Evolutionary conservation across 2,329 filamentous ascomycete species (phyloP).

Genomic region (Xylariaceae sp.): DNA sequence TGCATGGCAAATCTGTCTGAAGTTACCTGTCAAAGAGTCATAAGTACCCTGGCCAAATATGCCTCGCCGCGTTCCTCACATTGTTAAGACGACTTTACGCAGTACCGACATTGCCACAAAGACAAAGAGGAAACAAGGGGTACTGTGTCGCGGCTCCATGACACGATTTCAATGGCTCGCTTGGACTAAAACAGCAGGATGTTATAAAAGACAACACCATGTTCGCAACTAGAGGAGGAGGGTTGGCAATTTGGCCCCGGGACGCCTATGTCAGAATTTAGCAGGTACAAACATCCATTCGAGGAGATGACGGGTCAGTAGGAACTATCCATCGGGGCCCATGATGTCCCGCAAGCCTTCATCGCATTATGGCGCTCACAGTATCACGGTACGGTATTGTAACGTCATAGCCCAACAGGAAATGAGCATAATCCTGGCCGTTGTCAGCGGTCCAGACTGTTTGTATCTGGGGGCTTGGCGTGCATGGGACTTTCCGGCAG

Average conservation of each 20-base stretch:
- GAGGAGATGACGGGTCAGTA: too few species aligned
- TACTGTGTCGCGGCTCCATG: background rate
- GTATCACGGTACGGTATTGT: slow-evolving; percentile 3
- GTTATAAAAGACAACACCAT: too few species aligned
- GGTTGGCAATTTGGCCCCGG: too few species aligned
- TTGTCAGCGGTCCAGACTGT: background rate
- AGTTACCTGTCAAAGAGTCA: background rate
- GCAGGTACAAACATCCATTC: too few species aligned
- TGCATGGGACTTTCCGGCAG: slow-evolving; percentile 9
- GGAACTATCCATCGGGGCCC: too few species aligned
- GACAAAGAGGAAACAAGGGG: slow-evolving; percentile 2
- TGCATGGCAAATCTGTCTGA: slow-evolving; percentile 8
- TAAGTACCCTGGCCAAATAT: slow-evolving; percentile 5
- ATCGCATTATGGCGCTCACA: too few species aligned
- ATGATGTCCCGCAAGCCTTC: too few species aligned
- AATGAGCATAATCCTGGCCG: slow-evolving; percentile 5
- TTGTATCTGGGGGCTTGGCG: slow-evolving; percentile 11
- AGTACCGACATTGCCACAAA: slow-evolving; percentile 17
- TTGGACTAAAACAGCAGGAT: too few species aligned
- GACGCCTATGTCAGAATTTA: too few species aligned
- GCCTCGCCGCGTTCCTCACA: slow-evolving; percentile 17
- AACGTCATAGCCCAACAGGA: slow-evolving; percentile 13
- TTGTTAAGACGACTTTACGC: slow-evolving; percentile 6
- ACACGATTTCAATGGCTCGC: slow-evolving; percentile 1
- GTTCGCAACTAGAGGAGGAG: too few species aligned